These are phyloP conservation scores for Primulina tabacum DNA, from an alignment of 257 asterid genomes.

Conservation along the genomic window DNA sequence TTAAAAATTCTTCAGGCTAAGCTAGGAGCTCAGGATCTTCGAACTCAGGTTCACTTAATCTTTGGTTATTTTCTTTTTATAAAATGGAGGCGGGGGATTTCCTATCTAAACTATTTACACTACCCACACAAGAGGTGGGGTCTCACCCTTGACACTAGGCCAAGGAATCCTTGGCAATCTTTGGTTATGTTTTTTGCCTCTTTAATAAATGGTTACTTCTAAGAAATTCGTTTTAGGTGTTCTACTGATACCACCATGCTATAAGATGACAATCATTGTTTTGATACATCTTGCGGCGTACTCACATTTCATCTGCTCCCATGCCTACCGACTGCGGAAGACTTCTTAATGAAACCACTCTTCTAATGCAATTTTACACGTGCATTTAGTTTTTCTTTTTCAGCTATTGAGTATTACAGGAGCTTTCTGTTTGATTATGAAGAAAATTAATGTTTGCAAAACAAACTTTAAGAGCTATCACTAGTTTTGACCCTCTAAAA, in stretches of 20 bases:
- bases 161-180: too few species aligned
- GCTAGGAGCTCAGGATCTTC: slow-evolving; percentile 94
- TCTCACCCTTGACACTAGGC: too few species aligned
- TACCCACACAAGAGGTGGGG: too few species aligned
- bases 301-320: slow-evolving; percentile 5
- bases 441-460: not conserved
- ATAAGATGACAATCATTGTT: slow-evolving; percentile 3
- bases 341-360: not conserved
- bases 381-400: not conserved
- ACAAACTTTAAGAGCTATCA: not conserved
- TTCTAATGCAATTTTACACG: not conserved
- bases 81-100: too few species aligned
- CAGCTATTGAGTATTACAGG: too few species aligned
- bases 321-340: not conserved
- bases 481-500: slow-evolving; percentile 8
- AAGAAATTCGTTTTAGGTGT: not conserved
- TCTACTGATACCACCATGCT: slow-evolving; percentile 8
- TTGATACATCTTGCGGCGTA: not conserved
- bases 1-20: slow-evolving; percentile 93
- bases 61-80: not conserved
- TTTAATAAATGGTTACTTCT: not conserved
- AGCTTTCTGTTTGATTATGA: not conserved
- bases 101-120: too few species aligned
- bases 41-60: slow-evolving; percentile 76
- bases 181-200: slow-evolving; percentile 3